Conservation (phyloP, 148 eudicot genomes). For the Fagopyrum tataricum region DNA sequence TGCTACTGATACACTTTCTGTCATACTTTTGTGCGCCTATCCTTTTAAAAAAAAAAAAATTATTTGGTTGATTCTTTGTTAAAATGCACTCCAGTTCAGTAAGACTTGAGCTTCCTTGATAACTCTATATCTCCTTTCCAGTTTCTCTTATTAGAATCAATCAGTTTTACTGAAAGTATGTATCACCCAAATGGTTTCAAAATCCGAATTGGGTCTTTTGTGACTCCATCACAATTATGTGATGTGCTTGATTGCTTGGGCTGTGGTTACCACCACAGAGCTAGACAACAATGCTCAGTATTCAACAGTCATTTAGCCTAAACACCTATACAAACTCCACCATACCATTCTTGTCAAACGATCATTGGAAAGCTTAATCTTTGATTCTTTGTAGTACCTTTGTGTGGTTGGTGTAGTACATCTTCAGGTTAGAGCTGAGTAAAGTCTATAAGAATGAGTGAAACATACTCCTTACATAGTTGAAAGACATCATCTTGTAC, state of each 20-base stretch:
- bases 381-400: not conserved
- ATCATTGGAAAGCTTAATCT: not conserved
- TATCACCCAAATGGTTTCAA: slow-evolving; percentile 1
- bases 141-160: not conserved
- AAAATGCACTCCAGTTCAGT: not conserved
- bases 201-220: not conserved
- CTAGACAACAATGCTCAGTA: not conserved
- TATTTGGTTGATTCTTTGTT: not conserved
- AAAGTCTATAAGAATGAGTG: not conserved
- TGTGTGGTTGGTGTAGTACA: not conserved
- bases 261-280: not conserved
- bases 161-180: not conserved
- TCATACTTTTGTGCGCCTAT: not conserved
- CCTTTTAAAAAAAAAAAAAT: not conserved
- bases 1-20: not conserved
- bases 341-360: not conserved
- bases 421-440: not conserved
- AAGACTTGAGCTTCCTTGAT: not conserved
- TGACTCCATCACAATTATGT: not conserved
- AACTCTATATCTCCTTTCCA: not conserved
- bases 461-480: not conserved
- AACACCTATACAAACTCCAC: not conserved
- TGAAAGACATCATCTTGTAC: not conserved
- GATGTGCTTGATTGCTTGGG: not conserved
- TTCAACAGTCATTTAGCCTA: not conserved